These are phyloP conservation scores for Yamadazyma philogaea DNA, from an alignment of 805 yeast species.

Conservation along the genomic window DNA sequence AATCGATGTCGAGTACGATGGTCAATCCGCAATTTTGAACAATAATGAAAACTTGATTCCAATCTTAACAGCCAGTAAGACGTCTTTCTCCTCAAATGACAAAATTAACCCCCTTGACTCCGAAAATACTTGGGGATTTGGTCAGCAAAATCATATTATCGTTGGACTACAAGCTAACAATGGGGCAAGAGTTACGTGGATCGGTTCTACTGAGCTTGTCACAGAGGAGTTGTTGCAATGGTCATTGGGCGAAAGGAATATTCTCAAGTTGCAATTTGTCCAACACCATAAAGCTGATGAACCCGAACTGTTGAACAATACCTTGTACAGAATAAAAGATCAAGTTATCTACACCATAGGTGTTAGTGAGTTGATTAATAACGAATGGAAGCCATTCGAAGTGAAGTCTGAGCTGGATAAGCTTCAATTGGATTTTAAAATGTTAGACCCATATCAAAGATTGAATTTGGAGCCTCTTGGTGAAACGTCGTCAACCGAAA, in stretches of 20 bases:
- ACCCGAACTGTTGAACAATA: constrained; percentile 37
- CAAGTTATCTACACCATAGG: constrained; percentile 55
- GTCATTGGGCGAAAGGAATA: constrained; percentile 69
- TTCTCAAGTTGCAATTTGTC: constrained; percentile 54
- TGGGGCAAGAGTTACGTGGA: constrained; percentile 78
- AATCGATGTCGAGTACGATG: constrained; percentile 29
- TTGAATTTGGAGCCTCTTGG: constrained; percentile 52
- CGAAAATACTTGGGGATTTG: constrained; percentile 69
- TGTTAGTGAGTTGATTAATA: constrained; percentile 42
- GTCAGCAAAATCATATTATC: constrained; percentile 71
- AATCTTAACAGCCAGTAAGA: constrained; percentile 58
- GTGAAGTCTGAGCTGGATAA: constrained; percentile 43
- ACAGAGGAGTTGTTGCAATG: constrained; percentile 44
- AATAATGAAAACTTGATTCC: constrained; percentile 73
- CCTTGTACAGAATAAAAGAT: constrained; percentile 73
- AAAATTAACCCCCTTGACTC: constrained; percentile 38
- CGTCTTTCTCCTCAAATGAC: constrained; percentile 56
- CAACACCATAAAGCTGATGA: constrained; percentile 52
- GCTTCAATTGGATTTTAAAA: constrained; percentile 76
- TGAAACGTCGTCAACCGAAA: constrained; percentile 30
- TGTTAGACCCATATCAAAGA: constrained; percentile 96
- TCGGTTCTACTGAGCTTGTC: constrained; percentile 65
- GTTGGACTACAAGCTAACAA: constrained; percentile 77
- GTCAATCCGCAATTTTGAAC: constrained; percentile 67
- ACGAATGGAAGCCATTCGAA: constrained; percentile 67